A percentile compares a stretch with the other conserved stretches of the same genome.
These are phyloP conservation scores for Venturia carpophila DNA, from an alignment of 2,329 filamentous ascomycete species.

Conservation along the genomic window DNA sequence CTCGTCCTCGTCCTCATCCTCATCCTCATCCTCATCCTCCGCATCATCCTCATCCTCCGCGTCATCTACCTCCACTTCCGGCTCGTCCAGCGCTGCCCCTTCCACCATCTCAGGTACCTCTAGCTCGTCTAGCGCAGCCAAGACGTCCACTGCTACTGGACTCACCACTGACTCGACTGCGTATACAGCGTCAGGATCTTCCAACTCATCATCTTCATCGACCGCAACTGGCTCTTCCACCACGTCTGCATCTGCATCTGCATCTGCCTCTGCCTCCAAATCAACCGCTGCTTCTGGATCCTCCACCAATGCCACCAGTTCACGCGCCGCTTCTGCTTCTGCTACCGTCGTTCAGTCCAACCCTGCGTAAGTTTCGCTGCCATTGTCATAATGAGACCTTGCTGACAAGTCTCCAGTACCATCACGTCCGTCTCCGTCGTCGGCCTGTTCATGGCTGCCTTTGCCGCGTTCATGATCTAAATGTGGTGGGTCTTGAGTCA, in stretches of 20 bases:
- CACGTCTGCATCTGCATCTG: background rate
- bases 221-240: background rate
- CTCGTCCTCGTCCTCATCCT: background rate
- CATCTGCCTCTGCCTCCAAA: background rate
- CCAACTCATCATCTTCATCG: background rate
- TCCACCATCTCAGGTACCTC: background rate
- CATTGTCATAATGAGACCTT: background rate
- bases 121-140: background rate
- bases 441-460: background rate
- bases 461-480: background rate
- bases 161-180: background rate
- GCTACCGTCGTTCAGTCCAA: background rate
- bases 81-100: background rate
- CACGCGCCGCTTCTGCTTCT: background rate
- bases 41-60: background rate
- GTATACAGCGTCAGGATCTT: background rate
- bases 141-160: background rate
- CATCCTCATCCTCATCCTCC: background rate
- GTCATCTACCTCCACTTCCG: background rate
- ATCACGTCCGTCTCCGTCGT: background rate
- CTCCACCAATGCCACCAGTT: background rate
- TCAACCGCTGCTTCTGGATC: background rate
- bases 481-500: background rate
- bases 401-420: background rate
- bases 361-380: background rate